Evolutionary conservation across 371 early-diverging fungal species (phyloP).

Genomic region (Mucor sp.): DNA sequence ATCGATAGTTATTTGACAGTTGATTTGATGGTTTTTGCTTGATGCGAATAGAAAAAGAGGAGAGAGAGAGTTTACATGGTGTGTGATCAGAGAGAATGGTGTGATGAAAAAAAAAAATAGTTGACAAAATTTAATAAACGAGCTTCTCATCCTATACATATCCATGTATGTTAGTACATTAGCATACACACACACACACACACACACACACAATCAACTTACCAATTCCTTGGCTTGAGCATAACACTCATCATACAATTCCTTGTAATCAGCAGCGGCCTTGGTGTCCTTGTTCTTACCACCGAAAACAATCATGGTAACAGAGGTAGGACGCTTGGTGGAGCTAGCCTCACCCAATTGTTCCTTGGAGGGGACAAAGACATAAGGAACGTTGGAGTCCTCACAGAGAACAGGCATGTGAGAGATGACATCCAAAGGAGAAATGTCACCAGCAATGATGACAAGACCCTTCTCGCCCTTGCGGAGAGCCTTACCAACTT

Average conservation of each 20-base stretch:
- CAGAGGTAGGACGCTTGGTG: conserved; percentile 95
- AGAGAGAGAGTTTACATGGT: background rate
- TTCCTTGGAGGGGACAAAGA: conserved; percentile 94
- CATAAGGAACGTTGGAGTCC: conserved; percentile 92
- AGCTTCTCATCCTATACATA: conserved; percentile 35
- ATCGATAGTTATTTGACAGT: conserved; percentile 1
- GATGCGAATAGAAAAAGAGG: background rate
- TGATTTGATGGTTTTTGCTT: background rate
- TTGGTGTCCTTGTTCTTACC: conserved; percentile 73
- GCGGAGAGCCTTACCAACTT: conserved; percentile 94
- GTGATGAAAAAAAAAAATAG: background rate
- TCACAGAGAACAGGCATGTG: conserved; percentile 99
- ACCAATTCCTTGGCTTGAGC: conserved; percentile 70
- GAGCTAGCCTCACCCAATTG: conserved; percentile 89
- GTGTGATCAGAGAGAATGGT: background rate
- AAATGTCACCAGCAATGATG: conserved; percentile 95
- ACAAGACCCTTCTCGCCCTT: conserved; percentile 96
- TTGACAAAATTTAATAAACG: conserved; percentile 27
- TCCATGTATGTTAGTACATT: background rate
- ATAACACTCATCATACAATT: conserved; percentile 77
- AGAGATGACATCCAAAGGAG: conserved; percentile 97
- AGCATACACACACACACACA: no score
- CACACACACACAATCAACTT: conserved; percentile 16
- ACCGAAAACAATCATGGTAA: conserved; percentile 86
- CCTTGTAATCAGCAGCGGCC: conserved; percentile 81